Evolutionary conservation across 495 filamentous ascomycete species (phyloP), one percentile per base, ranked within the genome.

Genomic region (Glutinoglossum americanum): DNA sequence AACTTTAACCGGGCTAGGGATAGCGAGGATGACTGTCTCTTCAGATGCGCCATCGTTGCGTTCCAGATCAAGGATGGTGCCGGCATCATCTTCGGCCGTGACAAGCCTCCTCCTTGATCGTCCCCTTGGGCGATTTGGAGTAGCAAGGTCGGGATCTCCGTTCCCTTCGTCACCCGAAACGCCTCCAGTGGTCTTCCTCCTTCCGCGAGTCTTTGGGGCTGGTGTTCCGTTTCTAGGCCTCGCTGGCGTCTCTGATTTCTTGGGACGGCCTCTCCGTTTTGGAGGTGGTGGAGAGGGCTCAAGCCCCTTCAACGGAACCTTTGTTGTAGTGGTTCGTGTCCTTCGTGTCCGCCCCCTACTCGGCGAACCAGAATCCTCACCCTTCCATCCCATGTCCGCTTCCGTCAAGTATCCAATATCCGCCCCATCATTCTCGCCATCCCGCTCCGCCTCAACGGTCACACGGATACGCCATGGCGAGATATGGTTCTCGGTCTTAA

Each of bases 401-500:
- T 21, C 41, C 21, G 41, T 21, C 28, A 17, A 13, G 28, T 56
- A 7, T 27, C 32, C 54, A n/a, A 21, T 5, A 56, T 41, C 54
- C 25, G 5, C 41, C 2, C 41, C 4, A 45, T n/a, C n/a, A 5
- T 28, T 25, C 11, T 49, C 27, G 3, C 15, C 23, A 49, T 58
- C 21, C n/a, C 28, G 56, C 39, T 45, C 37, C 15, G 56, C 56
- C 25, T 58, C 56, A 23, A 58, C 56, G 1, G 56, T 58, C 10
- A 58, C 56, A 17, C 56, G 56, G 28, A 58, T 58, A 5, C 56
- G 33, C 56, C 56, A 58, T 23, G 56, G 56, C 11, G 32, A 39
- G 54, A 56, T 17, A 17, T 39, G 32, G 28, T 56, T 56, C 37
- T 56, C 54, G 13, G 54, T 39, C 37, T 39, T 37, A 1, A 45